Evolutionary conservation across 345 rosid species (phyloP).

Genomic region (Syzygium aqueum): DNA sequence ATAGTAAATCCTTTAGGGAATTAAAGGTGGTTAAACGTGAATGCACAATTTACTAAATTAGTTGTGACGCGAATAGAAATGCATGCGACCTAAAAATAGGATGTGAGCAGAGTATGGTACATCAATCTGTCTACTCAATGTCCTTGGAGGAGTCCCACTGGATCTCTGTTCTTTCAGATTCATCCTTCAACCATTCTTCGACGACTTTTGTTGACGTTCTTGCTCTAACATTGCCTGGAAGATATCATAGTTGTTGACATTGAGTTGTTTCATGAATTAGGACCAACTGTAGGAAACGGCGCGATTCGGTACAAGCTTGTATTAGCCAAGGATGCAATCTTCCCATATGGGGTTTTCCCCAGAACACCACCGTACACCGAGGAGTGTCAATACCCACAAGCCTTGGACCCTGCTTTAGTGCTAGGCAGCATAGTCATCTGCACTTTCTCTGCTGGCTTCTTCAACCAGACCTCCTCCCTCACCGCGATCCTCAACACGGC

Average conservation of each 20-base stretch:
- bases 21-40: not conserved
- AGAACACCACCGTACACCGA: slow-evolving; percentile 40
- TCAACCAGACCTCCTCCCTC: slow-evolving; percentile 45
- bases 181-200: not conserved
- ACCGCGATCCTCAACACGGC: slow-evolving; percentile 53
- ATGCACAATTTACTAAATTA: rapidly evolving
- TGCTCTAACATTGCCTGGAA: not conserved
- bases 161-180: not conserved
- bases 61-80: rapidly evolving
- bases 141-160: not conserved
- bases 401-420: slow-evolving; percentile 42
- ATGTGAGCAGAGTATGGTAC: rapidly evolving
- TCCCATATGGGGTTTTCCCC: slow-evolving; percentile 31
- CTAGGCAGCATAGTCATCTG: slow-evolving; percentile 54
- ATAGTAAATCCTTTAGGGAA: not conserved
- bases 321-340: slow-evolving; percentile 56
- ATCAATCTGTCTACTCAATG: not conserved
- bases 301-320: slow-evolving; percentile 36
- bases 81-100: not conserved
- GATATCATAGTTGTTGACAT: not conserved
- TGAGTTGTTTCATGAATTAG: slow-evolving; percentile 15
- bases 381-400: slow-evolving; percentile 70
- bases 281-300: slow-evolving; percentile 53
- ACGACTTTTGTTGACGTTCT: not conserved
- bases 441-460: slow-evolving; percentile 68